Evolutionary conservation across 495 filamentous ascomycete genomes (phyloP), one percentile per base, ranked within the genome.

Genomic region (Xylaria intraflava): DNA sequence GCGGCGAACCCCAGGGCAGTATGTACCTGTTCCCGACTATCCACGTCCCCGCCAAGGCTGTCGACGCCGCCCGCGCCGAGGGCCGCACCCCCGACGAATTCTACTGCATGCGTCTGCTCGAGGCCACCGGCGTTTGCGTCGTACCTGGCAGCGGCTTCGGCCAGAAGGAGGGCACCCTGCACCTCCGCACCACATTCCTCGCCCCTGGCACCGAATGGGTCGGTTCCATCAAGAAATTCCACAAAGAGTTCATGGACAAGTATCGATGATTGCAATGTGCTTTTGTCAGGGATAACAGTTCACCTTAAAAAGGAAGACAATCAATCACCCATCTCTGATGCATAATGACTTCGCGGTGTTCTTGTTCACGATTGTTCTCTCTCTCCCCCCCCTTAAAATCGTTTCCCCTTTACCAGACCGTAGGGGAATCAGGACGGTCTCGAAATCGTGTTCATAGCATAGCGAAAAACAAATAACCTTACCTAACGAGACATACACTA

Each of bases 11-110:
- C 30, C 71, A 95, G 80, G 93, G 93, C 23, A 81, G 85, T 58
- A 98, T 98, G 93, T 98, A 98, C 75, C 86, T 98, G 60, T 98
- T 96, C 83, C 93, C 93, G 4, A 89, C 88, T 45, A 95, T 98
- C 71, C 79, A 76, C 29, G 73, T 97, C 26, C 82, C 94, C 5
- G 51, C 64, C 33, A 86, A 85, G 68, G 94, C 91, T 41, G 65
- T 85, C 55, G 84, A 81, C 55, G 84, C 84, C 29, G 93, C 93
- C 30, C 65, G 81, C 57, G 77, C 83, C 41, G 87, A 89, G 70
- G 82, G 80, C 60, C 86, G 84, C 59, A 75, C 78, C 22, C 78
- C 91, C 1, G 93, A 98, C 59, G 93, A 96, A 66, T 97, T 89
- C 73, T 98, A 97, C 79, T 89, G 85, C 70, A 80, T 92, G 72